Evolutionary conservation across 441 rosid species (phyloP).

Genomic region (Pelargonium fulgidum): DNA sequence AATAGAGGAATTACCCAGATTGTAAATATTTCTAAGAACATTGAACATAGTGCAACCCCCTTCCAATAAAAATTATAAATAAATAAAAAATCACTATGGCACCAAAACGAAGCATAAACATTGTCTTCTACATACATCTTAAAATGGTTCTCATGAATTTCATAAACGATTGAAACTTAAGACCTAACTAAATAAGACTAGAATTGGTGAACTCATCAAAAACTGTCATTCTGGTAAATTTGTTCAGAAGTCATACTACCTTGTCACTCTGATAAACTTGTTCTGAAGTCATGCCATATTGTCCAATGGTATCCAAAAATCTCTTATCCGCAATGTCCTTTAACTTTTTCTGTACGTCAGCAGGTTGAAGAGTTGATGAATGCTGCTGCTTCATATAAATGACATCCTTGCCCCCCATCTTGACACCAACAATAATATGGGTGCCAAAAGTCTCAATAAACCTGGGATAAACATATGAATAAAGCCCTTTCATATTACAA

Average conservation of each 20-base stretch:
- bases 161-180: neutral
- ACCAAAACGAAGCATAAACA: neutral
- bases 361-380: slow-evolving; percentile 66
- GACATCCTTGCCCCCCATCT: slow-evolving; percentile 98
- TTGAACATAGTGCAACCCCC: too few relatives aligned
- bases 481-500: neutral
- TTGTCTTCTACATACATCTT: neutral
- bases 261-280: slow-evolving; percentile 40
- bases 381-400: slow-evolving; percentile 79
- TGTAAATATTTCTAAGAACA: too few relatives aligned
- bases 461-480: slow-evolving; percentile 34
- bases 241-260: slow-evolving; percentile 61
- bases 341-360: slow-evolving; percentile 66
- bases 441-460: slow-evolving; percentile 84
- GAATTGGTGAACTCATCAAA: slow-evolving; percentile 19
- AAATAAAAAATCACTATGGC: neutral
- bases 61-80: neutral
- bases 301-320: slow-evolving; percentile 53
- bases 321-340: slow-evolving; percentile 91
- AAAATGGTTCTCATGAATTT: slow-evolving; percentile 2
- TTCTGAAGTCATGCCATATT: slow-evolving; percentile 39
- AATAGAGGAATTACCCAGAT: too few relatives aligned
- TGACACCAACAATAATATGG: slow-evolving; percentile 80
- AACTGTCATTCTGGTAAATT: slow-evolving; percentile 30
- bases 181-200: neutral